Evolutionary conservation across 1,139 yeast genomes (phyloP), one percentile per base, ranked within the genome.

Genomic region (Protomyces lactucae-debilis): DNA sequence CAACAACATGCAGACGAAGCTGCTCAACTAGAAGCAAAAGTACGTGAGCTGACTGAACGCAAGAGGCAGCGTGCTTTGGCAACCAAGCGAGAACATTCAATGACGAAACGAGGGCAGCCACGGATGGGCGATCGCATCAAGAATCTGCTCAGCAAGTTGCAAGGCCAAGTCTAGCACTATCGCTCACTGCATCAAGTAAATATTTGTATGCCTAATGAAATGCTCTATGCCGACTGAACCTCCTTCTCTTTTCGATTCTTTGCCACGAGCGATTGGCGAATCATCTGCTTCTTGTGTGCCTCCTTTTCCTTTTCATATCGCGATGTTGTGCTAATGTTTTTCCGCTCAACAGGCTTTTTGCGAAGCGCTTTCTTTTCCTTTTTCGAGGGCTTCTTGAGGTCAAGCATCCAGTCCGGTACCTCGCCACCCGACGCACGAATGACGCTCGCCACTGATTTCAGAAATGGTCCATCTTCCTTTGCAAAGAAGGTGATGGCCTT

Each of bases 401-500:
- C 81, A 61, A 85, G 83, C 88, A 95, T 85, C 99, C 99, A 93
- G 40, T 78, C 84, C 56, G 90, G 85, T 25, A 80, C 80, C 51
- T 82, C 82, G 67, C 88, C 82, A 1, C 96, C 97, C 69, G 96
- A 87, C 74, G 91, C 96, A 71, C 88, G 87, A 96, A 93, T 93
- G 16, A 93, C 98, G 73, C 92, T 93, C 52, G 92, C 83, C 45
- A 93, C 88, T 10, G 64, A 89, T 74, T 88, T 88, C 57, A 93
- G 81, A 1, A 89, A 84, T 65, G 82, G 76, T 12, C 83, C 78
- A 73, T 95, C 99, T 68, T 89, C 96, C 73, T 91, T 92, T 28
- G 99, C 91, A 78, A 88, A 95, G 70, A 92, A 87, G 0, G 99
- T 95, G 28, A 93, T 84, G 0, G 99, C 97, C 70, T 81, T 82